Percentiles rank a stretch among this genome's conserved stretches.
Evolutionary conservation across 805 yeast genomes (phyloP).

Genomic region (Kodamaea neixiangensis): DNA sequence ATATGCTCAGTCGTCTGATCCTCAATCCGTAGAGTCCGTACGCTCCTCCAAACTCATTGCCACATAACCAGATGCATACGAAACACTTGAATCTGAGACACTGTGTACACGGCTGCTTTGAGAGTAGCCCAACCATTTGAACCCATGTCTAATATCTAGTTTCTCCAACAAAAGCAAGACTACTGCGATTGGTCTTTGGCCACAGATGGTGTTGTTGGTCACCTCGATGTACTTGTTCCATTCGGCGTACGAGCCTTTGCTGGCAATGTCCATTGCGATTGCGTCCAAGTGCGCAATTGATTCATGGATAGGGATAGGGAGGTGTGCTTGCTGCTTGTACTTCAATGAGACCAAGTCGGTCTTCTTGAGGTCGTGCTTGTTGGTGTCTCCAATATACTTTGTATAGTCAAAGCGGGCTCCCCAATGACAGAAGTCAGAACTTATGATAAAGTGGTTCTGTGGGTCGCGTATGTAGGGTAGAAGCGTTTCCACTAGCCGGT

Average conservation of each 20-base stretch:
- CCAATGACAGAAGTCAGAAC: conserved; percentile 98
- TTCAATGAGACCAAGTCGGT: conserved; percentile 8
- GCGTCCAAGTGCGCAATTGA: conserved; percentile 76
- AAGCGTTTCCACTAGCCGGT: conserved; percentile 49
- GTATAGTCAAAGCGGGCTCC: conserved; percentile 49
- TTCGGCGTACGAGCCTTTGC: conserved; percentile 52
- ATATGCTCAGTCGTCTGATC: not conserved
- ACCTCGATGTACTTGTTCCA: conserved; percentile 68
- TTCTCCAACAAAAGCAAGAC: conserved; percentile 56
- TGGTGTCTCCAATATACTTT: conserved; percentile 24
- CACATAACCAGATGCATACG: conserved; percentile 81
- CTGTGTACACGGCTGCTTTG: conserved; percentile 64
- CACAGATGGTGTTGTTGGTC: conserved; percentile 92
- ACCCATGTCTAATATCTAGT: conserved; percentile 26
- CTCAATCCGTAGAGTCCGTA: not conserved
- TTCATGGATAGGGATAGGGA: conserved; percentile 55
- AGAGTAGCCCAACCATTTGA: conserved; percentile 76
- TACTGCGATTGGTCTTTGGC: conserved; percentile 77
- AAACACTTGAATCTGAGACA: conserved; percentile 74
- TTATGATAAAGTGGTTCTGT: conserved; percentile 68
- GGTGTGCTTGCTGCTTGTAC: not conserved
- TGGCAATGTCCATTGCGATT: conserved; percentile 63
- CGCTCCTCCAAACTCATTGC: not conserved
- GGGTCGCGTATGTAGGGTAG: conserved; percentile 55
- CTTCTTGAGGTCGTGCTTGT: not conserved